Evolutionary conservation across 345 rosid genomes (phyloP).

Genomic region (Hypericum androsaemum): DNA sequence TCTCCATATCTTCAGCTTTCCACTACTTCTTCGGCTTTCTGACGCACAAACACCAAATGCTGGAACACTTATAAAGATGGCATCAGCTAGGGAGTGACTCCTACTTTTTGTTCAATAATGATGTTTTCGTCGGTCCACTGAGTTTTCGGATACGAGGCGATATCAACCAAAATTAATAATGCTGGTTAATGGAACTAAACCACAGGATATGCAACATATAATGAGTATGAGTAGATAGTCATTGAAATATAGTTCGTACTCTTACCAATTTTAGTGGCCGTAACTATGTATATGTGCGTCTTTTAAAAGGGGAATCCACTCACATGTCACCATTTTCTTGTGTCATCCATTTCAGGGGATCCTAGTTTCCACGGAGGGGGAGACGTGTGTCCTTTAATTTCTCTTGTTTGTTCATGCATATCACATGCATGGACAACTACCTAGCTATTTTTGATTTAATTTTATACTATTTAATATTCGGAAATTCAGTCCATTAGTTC

Average conservation of each 20-base stretch:
- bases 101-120: background rate
- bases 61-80: background rate
- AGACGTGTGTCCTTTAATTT: background rate
- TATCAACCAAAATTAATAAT: background rate
- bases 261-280: constrained; percentile 13
- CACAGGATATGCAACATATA: background rate
- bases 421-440: background rate
- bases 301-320: background rate
- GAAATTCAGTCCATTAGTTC: too few relatives aligned
- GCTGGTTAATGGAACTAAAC: too few relatives aligned
- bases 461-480: too few relatives aligned
- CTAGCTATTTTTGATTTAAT: too few relatives aligned
- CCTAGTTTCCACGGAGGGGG: background rate
- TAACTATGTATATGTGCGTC: background rate
- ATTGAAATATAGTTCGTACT: background rate
- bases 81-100: background rate
- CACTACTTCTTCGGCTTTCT: constrained; percentile 10
- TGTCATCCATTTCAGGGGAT: background rate
- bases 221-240: constrained; percentile 2
- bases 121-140: background rate
- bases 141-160: background rate
- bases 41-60: background rate
- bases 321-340: constrained; percentile 6
- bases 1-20: constrained; percentile 23
- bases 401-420: background rate